Conservation (phyloP, 83 land plant genomes). For the Larix sibirica region DNA sequence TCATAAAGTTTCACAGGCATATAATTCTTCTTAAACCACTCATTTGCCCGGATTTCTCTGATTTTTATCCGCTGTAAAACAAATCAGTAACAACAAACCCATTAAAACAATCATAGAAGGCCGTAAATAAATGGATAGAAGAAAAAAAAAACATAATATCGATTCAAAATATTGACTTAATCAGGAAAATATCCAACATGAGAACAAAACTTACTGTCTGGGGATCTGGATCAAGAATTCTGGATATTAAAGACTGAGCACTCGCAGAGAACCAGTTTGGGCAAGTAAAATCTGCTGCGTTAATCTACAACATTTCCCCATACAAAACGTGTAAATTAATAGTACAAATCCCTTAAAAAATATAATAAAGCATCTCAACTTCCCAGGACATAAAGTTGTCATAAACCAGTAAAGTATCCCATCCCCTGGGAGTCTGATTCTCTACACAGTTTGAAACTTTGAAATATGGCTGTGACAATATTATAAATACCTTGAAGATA, state of each 20-base stretch:
- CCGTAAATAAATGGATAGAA: neutral
- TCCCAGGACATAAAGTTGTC: neutral
- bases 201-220: conserved; percentile 56
- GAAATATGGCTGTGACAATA: neutral
- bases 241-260: conserved; percentile 63
- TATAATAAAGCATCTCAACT: neutral
- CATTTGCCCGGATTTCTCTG: conserved; percentile 67
- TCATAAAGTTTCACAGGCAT: conserved; percentile 53
- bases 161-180: neutral
- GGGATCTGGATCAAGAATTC: conserved; percentile 92
- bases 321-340: conserved; percentile 2
- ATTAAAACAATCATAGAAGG: neutral
- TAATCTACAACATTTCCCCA: conserved; percentile 50
- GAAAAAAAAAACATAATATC: neutral
- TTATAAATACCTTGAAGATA: neutral
- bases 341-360: neutral
- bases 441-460: neutral
- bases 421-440: neutral
- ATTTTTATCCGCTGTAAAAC: conserved; percentile 79
- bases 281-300: conserved; percentile 83
- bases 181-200: neutral
- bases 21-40: conserved; percentile 86
- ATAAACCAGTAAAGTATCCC: neutral
- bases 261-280: conserved; percentile 93
- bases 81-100: neutral